phyloP scores from a whole-genome alignment of 192 early-diverging fungal species.

The Coemansia sp. region DNA sequence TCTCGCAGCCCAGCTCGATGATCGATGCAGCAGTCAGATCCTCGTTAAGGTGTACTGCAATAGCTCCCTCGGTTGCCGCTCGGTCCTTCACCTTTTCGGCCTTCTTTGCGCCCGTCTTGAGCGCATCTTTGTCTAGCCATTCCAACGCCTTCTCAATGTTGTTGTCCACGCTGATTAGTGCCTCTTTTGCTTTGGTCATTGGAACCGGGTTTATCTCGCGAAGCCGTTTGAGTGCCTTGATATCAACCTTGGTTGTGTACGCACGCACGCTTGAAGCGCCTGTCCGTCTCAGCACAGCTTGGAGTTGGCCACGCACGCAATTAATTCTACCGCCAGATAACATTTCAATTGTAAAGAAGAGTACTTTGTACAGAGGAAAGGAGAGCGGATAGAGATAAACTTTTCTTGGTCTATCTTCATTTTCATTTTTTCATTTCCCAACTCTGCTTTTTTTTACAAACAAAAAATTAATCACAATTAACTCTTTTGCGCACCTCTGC shows the following conservation, averaged over 20 bases:
- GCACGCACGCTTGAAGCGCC: conserved; percentile 1
- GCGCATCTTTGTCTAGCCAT: conserved; percentile 79
- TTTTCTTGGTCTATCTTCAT: background rate
- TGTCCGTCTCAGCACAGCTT: background rate
- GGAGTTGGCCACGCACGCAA: background rate
- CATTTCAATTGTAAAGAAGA: background rate
- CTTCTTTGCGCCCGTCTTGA: conserved; percentile 67
- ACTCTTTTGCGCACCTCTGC: background rate
- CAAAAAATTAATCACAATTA: background rate
- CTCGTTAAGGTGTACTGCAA: conserved; percentile 54
- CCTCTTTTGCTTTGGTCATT: conserved; percentile 87
- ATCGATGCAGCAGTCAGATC: conserved; percentile 58
- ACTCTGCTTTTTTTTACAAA: too few relatives aligned
- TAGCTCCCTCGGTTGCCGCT: conserved; percentile 74
- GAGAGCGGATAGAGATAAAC: too few relatives aligned
- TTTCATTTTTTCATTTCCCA: background rate
- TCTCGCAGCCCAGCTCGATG: conserved; percentile 82
- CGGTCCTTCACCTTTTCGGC: conserved; percentile 80
- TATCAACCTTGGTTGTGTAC: conserved; percentile 53
- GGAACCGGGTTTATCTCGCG: conserved; percentile 76
- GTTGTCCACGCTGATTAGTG: conserved; percentile 68
- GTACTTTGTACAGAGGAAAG: too few relatives aligned
- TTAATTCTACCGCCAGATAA: background rate
- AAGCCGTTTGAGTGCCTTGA: conserved; percentile 66
- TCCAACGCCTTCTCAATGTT: conserved; percentile 73